These are phyloP conservation scores for Ganoderma meredithae DNA, from an alignment of 1,284 basidiomycete genomes.

Conservation along the genomic window DNA sequence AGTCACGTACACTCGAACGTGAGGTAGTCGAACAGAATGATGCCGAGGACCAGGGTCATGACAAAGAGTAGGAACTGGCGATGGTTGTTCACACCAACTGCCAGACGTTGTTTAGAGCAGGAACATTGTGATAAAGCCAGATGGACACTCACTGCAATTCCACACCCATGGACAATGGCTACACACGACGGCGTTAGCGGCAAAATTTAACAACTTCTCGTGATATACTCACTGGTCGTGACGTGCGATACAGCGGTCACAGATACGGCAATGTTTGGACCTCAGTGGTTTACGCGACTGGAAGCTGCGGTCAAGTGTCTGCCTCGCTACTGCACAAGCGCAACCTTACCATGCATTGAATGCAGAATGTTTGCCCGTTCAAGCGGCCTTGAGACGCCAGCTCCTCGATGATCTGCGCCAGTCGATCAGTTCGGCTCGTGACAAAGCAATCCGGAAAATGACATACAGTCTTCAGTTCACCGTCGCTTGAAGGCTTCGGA, in stretches of 20 bases:
- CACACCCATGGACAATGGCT: constrained; percentile 99
- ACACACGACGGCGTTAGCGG: constrained; percentile 10
- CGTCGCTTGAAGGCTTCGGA: constrained; percentile 79
- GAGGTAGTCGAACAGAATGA: constrained; percentile 84
- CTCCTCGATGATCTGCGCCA: constrained; percentile 81
- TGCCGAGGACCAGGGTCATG: constrained; percentile 81
- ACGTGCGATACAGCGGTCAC: constrained; percentile 88
- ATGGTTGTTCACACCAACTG: constrained; percentile 95
- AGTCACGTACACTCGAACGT: constrained; percentile 76
- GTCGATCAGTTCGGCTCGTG: neutral
- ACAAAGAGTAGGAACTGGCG: constrained; percentile 95
- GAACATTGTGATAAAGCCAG: constrained; percentile 16
- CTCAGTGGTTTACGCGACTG: constrained; percentile 90
- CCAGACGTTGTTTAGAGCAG: constrained; percentile 11
- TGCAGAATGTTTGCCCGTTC: constrained; percentile 96
- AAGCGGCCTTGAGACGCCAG: constrained; percentile 87
- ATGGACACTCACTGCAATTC: constrained; percentile 85
- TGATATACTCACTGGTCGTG: constrained; percentile 83
- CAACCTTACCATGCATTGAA: constrained; percentile 82
- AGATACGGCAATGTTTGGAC: constrained; percentile 95
- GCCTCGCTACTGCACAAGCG: neutral
- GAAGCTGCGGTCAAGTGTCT: constrained; percentile 1
- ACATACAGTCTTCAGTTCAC: constrained; percentile 82
- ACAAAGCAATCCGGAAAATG: constrained; percentile 2
- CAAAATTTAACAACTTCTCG: neutral